A percentile compares a stretch with the other conserved stretches of the same genome.
Evolutionary conservation across 179 eudicot genomes (phyloP).

Genomic region (Silene vulgaris): DNA sequence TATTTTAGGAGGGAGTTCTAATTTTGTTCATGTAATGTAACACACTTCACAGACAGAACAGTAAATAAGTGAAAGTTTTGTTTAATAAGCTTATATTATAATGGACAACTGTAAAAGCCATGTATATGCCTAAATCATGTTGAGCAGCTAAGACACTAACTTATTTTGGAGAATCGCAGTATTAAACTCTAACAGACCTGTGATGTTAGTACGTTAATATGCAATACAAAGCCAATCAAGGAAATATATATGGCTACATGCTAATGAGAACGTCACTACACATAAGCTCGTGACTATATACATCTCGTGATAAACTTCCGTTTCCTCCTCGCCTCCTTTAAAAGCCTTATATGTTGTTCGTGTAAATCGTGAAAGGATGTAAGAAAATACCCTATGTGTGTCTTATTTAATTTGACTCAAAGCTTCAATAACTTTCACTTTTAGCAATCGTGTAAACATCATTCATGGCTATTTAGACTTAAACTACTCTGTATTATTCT

Average conservation of each 20-base stretch:
- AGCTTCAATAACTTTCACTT: background rate
- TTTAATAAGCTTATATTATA: background rate
- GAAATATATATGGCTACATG: background rate
- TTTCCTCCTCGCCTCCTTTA: background rate
- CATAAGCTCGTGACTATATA: background rate
- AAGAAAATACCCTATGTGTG: background rate
- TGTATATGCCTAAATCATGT: slow-evolving; percentile 3
- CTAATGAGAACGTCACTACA: background rate
- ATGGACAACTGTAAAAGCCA: background rate
- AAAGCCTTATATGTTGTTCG: background rate
- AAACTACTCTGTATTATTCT: background rate
- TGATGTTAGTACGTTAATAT: background rate
- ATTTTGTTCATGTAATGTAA: background rate
- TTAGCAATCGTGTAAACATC: background rate
- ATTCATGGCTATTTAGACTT: background rate
- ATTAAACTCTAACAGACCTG: background rate
- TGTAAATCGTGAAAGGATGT: background rate
- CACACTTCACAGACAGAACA: background rate
- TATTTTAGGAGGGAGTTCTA: too few relatives aligned
- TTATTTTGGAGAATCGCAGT: background rate
- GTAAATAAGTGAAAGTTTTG: background rate
- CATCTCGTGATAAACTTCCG: background rate
- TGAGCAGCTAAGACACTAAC: background rate
- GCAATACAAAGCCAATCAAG: slow-evolving; percentile 1
- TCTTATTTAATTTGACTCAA: background rate